phyloP scores from a whole-genome alignment of 495 filamentous ascomycete species.

The Penicillium coprophilum region DNA sequence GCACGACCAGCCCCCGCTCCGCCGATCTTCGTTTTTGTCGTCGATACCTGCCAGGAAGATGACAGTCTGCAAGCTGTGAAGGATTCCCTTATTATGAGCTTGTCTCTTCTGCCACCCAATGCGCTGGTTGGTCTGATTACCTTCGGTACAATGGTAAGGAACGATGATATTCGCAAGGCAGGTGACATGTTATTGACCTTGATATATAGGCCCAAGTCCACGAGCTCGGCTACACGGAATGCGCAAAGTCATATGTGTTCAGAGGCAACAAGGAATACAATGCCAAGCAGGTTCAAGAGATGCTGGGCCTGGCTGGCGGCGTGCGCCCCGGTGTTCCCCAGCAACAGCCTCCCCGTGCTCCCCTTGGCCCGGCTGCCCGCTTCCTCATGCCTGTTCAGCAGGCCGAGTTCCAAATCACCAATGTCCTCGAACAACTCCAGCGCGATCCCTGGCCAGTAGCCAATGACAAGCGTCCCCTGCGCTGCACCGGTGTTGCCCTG shows the following conservation, averaged over 20 bases:
- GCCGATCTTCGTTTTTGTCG: constrained; percentile 96
- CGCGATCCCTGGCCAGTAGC: constrained; percentile 98
- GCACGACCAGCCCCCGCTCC: constrained; percentile 89
- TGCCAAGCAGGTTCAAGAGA: constrained; percentile 97
- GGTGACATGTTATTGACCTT: constrained; percentile 23
- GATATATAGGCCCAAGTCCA: constrained; percentile 80
- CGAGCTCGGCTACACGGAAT: constrained; percentile 96
- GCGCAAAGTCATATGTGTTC: constrained; percentile 99
- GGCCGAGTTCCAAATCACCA: constrained; percentile 97
- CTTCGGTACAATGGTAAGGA: constrained; percentile 87
- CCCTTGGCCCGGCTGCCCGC: constrained; percentile 78
- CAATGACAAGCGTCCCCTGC: constrained; percentile 85
- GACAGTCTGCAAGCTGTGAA: constrained; percentile 95
- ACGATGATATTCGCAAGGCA: not conserved
- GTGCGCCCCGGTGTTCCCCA: constrained; percentile 66
- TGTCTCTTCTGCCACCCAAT: constrained; percentile 89
- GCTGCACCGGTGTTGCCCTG: constrained; percentile 94
- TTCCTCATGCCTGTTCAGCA: constrained; percentile 95
- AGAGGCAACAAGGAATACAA: constrained; percentile 96
- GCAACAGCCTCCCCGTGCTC: constrained; percentile 74
- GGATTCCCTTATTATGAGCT: constrained; percentile 95
- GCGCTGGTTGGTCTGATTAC: constrained; percentile 94
- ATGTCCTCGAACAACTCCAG: constrained; percentile 92
- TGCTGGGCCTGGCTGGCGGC: constrained; percentile 77
- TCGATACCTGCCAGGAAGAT: constrained; percentile 98